Base-by-base conservation (phyloP, 345 rosid species). In the Passiflora organensis region DNA sequence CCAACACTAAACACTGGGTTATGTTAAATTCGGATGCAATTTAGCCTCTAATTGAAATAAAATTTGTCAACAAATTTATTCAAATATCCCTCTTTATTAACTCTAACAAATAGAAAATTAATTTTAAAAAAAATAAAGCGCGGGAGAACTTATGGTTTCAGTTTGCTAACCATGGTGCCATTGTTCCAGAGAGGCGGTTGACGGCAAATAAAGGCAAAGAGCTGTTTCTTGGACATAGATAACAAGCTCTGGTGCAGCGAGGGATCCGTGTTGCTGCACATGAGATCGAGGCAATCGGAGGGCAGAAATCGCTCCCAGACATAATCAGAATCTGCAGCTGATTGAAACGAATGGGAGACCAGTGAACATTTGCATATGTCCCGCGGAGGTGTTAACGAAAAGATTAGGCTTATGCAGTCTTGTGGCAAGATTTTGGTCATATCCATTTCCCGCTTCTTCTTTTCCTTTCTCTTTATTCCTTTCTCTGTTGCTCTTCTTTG, bases 261-360 rank as follows among this genome's bases (percentile, higher is more conserved):
- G 17, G 18, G 25, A 42, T 15, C 23, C 11, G 32, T 51, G 2
- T 41, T 0, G 43, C 13, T 6, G 82, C 60, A 0, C 19, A 18
- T 6, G 76, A 61, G 16, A 82, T 23, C 39, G 0, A 38, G 28
- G 43, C 69, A 68, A 8, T 79, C 80, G 13, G 72, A 20, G 0
- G 86, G 90, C 25, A 88, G 68, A 66, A 88, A 88, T 24, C 37
- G 43, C 4, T 67, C 75, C 96, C 94, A 83, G 5, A 88, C 82
- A n/a, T 69, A 59, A 59, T 85, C 84, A 18, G 90, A 83, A 1
- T 69, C 64, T 0, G 82, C 75, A 1, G 80, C 86, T 0, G 70
- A 77, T 53, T 63, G 74, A 28, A 81, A 76, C 0, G 49, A 3
- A 10, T 65, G 67, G 8, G 84, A 81, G 23, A 88, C 90, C 34